Conservation (phyloP, 768 basidiomycete genomes). For the Mycena filopes region DNA sequence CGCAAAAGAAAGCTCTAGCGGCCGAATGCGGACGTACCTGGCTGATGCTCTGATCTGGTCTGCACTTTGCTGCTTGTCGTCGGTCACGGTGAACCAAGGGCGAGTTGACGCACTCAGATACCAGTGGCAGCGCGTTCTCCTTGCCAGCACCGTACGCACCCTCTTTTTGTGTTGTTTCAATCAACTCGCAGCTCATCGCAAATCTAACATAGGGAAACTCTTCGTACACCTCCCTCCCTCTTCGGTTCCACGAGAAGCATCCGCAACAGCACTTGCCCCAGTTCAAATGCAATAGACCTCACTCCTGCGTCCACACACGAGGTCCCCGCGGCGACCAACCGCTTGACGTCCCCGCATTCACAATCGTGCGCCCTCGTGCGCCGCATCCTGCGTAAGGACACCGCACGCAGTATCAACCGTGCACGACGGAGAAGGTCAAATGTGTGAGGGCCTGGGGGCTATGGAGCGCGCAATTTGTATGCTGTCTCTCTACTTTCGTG, state of each 20-base stretch:
- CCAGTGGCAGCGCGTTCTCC: no score
- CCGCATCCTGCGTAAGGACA: slow-evolving; percentile 61
- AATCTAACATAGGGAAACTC: no score
- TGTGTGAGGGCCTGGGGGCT: slow-evolving; percentile 71
- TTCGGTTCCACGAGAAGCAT: slow-evolving; percentile 57
- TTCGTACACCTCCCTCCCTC: no score
- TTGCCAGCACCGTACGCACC: no score
- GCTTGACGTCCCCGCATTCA: slow-evolving; percentile 70
- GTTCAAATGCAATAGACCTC: slow-evolving; percentile 43
- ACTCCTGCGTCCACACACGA: slow-evolving; percentile 44
- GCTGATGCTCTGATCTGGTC: no score
- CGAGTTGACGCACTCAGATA: no score
- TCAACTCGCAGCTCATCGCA: no score
- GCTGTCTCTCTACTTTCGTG: slow-evolving; percentile 44
- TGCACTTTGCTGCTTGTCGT: no score
- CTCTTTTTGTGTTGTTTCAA: no score
- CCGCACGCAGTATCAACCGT: slow-evolving; percentile 64
- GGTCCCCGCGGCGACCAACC: slow-evolving; percentile 40
- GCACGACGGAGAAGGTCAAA: slow-evolving; percentile 58
- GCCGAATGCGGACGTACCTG: no score
- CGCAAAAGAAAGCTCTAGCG: no score
- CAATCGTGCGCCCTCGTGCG: slow-evolving; percentile 66
- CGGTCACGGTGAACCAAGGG: no score
- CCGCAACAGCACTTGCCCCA: slow-evolving; percentile 42
- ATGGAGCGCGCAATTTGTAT: slow-evolving; percentile 80